Conservation (phyloP, 1,284 basidiomycete genomes). For the Ganoderma sp. region DNA sequence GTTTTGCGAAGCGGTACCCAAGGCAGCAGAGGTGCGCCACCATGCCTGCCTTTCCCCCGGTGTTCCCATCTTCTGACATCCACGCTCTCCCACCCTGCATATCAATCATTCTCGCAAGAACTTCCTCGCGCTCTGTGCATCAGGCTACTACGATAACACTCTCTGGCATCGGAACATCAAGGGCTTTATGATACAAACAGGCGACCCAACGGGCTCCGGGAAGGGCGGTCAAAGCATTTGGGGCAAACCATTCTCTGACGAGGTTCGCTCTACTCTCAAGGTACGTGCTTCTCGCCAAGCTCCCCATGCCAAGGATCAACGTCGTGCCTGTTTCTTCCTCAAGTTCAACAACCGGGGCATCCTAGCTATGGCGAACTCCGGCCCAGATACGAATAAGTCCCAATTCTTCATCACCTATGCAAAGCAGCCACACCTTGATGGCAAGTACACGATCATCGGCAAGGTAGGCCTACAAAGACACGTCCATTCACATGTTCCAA, state of each 20-base stretch:
- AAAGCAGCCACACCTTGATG: conserved; percentile 91
- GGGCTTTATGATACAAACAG: conserved; percentile 95
- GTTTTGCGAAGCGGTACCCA: conserved; percentile 96
- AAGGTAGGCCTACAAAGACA: conserved; percentile 44
- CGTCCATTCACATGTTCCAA: conserved; percentile 3
- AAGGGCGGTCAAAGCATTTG: conserved; percentile 87
- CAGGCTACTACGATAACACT: conserved; percentile 85
- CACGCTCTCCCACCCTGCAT: conserved; percentile 1
- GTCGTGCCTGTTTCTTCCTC: conserved; percentile 18
- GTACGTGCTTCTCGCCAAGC: conserved; percentile 47
- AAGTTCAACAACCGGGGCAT: conserved; percentile 94
- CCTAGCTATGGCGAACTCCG: conserved; percentile 97
- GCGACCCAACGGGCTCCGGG: conserved; percentile 82
- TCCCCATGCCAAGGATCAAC: conserved; percentile 14
- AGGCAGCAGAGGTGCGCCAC: conserved; percentile 82
- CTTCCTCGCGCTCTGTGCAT: conserved; percentile 92
- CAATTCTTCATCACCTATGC: conserved; percentile 95
- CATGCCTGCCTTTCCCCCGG: conserved; percentile 7
- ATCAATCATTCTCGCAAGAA: conserved; percentile 61
- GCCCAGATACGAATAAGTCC: conserved; percentile 92
- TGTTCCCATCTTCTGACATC: conserved; percentile 15
- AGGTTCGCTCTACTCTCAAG: conserved; percentile 91
- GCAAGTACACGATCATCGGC: conserved; percentile 94
- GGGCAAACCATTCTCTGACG: conserved; percentile 88
- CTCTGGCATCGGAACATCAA: conserved; percentile 95